phyloP scores from a whole-genome alignment of 331 rosid genomes.

The Dryas integrifolia region DNA sequence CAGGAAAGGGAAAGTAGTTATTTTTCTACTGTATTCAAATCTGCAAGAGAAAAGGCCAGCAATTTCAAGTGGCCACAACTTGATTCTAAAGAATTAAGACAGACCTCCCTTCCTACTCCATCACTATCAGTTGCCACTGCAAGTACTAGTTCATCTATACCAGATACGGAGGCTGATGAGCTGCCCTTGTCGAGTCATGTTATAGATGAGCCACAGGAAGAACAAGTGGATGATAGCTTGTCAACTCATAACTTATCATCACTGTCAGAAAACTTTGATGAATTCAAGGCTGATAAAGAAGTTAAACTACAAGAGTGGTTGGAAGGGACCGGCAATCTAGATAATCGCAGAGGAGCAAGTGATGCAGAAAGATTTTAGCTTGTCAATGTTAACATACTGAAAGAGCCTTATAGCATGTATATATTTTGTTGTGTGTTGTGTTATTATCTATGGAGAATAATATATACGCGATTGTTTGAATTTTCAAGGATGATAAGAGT shows the following conservation, averaged over 20 bases:
- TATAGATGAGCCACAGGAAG: conserved; percentile 46
- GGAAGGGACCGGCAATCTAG: conserved; percentile 42
- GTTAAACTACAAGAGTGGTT: conserved; percentile 78
- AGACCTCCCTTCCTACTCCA: conserved; percentile 25
- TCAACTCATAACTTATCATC: conserved; percentile 29
- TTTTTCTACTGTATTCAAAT: conserved; percentile 54
- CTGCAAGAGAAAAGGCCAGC: conserved; percentile 67
- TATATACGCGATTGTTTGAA: not conserved
- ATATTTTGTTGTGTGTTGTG: conserved; percentile 22
- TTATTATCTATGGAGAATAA: not conserved
- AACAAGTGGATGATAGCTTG: conserved; percentile 28
- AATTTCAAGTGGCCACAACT: conserved; percentile 61
- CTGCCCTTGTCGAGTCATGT: conserved; percentile 53
- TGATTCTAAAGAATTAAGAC: conserved; percentile 35
- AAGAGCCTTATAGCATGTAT: conserved; percentile 18
- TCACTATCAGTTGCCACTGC: conserved; percentile 35
- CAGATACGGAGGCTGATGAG: conserved; percentile 53
- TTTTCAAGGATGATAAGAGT: not conserved
- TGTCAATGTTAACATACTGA: conserved; percentile 4
- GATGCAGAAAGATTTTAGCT: conserved; percentile 34
- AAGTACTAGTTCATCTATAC: conserved; percentile 45
- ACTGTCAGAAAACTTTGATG: conserved; percentile 48
- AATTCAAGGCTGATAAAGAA: conserved; percentile 76
- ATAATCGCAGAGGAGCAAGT: conserved; percentile 23
- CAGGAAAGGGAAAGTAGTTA: conserved; percentile 44